Evolutionary conservation across 306 rosid species (phyloP).

Genomic region (Bauhinia variegata): DNA sequence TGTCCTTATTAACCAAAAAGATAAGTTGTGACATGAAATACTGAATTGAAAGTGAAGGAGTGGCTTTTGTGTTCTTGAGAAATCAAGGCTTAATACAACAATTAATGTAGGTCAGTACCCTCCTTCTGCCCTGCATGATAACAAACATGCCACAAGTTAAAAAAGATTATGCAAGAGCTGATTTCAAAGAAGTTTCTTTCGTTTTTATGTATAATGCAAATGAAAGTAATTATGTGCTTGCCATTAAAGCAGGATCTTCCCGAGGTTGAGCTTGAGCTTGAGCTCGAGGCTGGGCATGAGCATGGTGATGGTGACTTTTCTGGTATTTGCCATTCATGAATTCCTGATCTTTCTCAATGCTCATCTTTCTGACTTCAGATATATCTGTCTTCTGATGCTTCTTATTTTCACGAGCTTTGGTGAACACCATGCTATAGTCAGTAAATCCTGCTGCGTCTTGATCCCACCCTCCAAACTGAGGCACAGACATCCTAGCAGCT

Average conservation of each 20-base stretch:
- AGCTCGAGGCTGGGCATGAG: slow-evolving; percentile 28
- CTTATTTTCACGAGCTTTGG: slow-evolving; percentile 65
- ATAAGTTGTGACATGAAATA: slow-evolving; percentile 13
- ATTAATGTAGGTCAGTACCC: slow-evolving; percentile 61
- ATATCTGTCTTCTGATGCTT: slow-evolving; percentile 61
- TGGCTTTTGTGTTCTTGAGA: slow-evolving; percentile 23
- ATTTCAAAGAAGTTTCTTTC: not conserved
- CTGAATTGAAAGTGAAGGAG: slow-evolving; percentile 31
- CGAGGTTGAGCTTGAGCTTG: not conserved
- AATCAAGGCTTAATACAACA: slow-evolving; percentile 73
- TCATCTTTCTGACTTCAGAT: slow-evolving; percentile 49
- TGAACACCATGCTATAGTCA: slow-evolving; percentile 70
- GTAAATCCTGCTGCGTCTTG: slow-evolving; percentile 49
- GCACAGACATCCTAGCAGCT: slow-evolving; percentile 67
- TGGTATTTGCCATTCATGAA: not conserved
- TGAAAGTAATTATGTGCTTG: not conserved
- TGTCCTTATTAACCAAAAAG: slow-evolving; percentile 9
- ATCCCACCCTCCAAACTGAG: slow-evolving; percentile 93
- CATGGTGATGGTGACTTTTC: too few relatives aligned
- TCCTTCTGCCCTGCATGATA: slow-evolving; percentile 63
- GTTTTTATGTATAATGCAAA: too few relatives aligned
- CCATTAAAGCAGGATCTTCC: not conserved
- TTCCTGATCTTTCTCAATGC: slow-evolving; percentile 55
- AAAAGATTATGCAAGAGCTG: not conserved
- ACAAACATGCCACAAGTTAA: slow-evolving; percentile 32